Percentiles rank a stretch among this genome's conserved stretches.
Conservation (phyloP, 1,284 basidiomycete species). For the Vanrija sp. region DNA sequence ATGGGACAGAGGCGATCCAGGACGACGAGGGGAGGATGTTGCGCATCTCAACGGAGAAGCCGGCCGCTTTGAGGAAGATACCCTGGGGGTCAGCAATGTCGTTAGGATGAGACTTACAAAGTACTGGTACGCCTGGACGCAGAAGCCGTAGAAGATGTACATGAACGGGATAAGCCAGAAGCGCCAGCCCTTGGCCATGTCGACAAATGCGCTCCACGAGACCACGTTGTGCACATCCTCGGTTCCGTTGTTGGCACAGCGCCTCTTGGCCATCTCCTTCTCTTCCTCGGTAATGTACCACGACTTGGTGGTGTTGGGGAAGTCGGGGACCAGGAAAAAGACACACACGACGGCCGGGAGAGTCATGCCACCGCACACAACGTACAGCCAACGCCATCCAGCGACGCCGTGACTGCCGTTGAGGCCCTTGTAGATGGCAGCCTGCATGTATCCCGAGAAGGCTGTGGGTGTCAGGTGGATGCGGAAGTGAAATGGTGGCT, state of each 20-base stretch:
- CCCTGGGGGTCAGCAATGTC: not conserved
- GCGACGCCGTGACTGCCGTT: conserved; percentile 34
- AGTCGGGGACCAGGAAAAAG: conserved; percentile 20
- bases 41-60: conserved; percentile 12
- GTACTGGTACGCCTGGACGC: conserved; percentile 15
- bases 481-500: no score
- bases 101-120: not conserved
- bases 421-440: conserved; percentile 24
- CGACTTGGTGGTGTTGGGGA: conserved; percentile 6
- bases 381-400: conserved; percentile 42
- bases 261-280: conserved; percentile 3
- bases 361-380: conserved; percentile 22
- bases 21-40: conserved; percentile 14
- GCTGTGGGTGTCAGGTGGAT: conserved; percentile 4
- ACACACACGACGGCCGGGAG: not conserved
- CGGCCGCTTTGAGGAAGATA: conserved; percentile 14
- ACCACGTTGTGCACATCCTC: not conserved
- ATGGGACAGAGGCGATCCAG: conserved; percentile 5
- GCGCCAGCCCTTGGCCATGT: conserved; percentile 11
- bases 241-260: conserved; percentile 8
- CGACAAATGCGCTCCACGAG: not conserved
- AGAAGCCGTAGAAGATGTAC: conserved; percentile 17
- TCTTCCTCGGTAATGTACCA: conserved; percentile 10
- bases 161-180: conserved; percentile 15
- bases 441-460: conserved; percentile 28